phyloP scores from a whole-genome alignment of 345 rosid genomes.

The Theobroma cacao region DNA sequence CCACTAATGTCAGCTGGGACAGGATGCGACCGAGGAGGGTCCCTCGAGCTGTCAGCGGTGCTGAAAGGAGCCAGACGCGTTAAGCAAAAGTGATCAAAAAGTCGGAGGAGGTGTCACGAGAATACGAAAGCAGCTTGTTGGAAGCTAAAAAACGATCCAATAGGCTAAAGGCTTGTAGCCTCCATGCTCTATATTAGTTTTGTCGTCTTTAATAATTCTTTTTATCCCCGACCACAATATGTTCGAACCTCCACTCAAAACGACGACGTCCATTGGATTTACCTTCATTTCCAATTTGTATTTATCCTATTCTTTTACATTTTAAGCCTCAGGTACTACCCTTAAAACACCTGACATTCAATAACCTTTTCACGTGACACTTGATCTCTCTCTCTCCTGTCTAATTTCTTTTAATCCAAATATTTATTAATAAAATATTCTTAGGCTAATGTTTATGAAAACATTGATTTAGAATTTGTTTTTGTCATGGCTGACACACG shows the following conservation, averaged over 20 bases:
- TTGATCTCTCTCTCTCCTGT: background rate
- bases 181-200: too few species aligned
- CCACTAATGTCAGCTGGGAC: too few species aligned
- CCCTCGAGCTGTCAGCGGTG: background rate
- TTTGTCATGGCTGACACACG: too few species aligned
- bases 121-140: background rate
- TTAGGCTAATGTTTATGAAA: too few species aligned
- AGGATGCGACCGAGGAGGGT: too few species aligned
- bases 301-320: background rate
- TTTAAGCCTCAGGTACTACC: too few species aligned
- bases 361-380: background rate
- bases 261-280: background rate
- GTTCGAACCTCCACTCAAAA: background rate
- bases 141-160: background rate
- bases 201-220: too few species aligned
- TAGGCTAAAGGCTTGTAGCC: background rate
- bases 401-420: background rate
- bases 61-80: background rate
- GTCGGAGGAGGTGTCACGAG: background rate
- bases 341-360: too few species aligned
- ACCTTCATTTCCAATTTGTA: background rate
- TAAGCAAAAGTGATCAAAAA: background rate
- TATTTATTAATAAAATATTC: too few species aligned
- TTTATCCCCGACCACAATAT: background rate
- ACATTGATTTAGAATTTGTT: too few species aligned